Percentiles rank a stretch among this genome's conserved stretches.
Conservation (phyloP, 305 asterid genomes). For the Solanum hybrid region DNA sequence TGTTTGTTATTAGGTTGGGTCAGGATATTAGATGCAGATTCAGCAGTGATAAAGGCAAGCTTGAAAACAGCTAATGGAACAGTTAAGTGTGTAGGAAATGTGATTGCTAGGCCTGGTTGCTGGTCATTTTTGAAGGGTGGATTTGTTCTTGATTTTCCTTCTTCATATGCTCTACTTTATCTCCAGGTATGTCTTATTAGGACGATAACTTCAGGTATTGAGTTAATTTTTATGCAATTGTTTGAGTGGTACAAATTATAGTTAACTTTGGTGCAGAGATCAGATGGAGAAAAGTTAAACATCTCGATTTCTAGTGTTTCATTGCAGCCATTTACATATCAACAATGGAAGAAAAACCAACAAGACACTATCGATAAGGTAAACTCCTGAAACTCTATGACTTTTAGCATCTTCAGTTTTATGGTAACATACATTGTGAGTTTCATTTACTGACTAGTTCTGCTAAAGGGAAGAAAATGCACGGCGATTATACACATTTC, state of each 20-base stretch:
- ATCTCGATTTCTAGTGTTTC: constrained; percentile 40
- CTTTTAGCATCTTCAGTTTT: background rate
- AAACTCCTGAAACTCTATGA: background rate
- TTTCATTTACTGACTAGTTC: background rate
- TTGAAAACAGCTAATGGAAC: constrained; percentile 25
- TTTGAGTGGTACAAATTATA: background rate
- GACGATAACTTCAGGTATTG: background rate
- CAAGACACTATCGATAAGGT: constrained; percentile 45
- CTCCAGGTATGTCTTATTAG: constrained; percentile 19
- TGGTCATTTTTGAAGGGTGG: constrained; percentile 73
- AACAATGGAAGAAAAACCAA: constrained; percentile 58
- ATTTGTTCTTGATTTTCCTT: constrained; percentile 36
- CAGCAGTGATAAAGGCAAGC: constrained; percentile 34
- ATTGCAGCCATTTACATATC: constrained; percentile 58
- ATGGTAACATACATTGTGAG: background rate
- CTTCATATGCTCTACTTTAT: constrained; percentile 22
- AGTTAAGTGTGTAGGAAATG: constrained; percentile 49
- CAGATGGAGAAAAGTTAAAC: constrained; percentile 21
- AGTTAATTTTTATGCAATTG: background rate
- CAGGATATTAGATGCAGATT: constrained; percentile 25
- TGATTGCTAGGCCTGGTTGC: constrained; percentile 36
- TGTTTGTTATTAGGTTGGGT: constrained; percentile 46
- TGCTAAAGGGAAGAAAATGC: constrained; percentile 15
- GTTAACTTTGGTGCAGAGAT: constrained; percentile 20
- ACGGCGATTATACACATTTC: constrained; percentile 50